These are phyloP conservation scores for Ochromonas danica DNA, from an alignment of 108 stramenopile species.

Conservation along the genomic window DNA sequence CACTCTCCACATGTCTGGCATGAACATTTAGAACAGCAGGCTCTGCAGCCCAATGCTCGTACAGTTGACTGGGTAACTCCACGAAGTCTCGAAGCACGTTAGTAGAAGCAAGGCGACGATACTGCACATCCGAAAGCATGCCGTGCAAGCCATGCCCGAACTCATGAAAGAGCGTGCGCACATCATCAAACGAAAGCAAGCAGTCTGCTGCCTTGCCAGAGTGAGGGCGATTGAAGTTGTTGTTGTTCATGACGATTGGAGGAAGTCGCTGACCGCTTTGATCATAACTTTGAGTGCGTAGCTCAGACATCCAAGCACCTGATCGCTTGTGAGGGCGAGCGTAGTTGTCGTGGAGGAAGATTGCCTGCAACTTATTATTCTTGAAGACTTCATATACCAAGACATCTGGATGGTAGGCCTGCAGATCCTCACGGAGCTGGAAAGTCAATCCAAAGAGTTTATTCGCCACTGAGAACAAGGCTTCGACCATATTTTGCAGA, in stretches of 20 bases:
- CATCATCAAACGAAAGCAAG: conserved; percentile 8
- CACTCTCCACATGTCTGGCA: not conserved
- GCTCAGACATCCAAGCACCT: conserved; percentile 12
- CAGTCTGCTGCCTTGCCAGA: not conserved
- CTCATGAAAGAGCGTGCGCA: conserved; percentile 4
- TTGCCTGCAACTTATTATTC: not conserved
- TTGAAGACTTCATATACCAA: not conserved
- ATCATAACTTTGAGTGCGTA: not conserved
- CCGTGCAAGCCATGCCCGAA: conserved; percentile 23
- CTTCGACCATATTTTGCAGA: not conserved
- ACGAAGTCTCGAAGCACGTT: conserved; percentile 10
- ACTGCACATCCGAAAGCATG: conserved; percentile 1
- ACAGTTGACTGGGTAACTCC: conserved; percentile 3
- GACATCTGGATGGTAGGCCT: conserved; percentile 18
- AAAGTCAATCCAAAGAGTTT: not conserved
- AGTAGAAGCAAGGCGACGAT: not conserved
- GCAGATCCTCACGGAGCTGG: not conserved
- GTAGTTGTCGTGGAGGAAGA: conserved; percentile 16
- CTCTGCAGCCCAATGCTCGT: conserved; percentile 7
- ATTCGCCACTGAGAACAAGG: not conserved
- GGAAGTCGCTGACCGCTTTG: not conserved
- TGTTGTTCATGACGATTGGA: conserved; percentile 28
- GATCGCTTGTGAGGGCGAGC: conserved; percentile 8
- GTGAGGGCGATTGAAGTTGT: conserved; percentile 5
- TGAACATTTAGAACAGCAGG: not conserved